These are phyloP conservation scores for Fusarium gaditjirri DNA, from an alignment of 2,329 filamentous ascomycete species.

Conservation along the genomic window DNA sequence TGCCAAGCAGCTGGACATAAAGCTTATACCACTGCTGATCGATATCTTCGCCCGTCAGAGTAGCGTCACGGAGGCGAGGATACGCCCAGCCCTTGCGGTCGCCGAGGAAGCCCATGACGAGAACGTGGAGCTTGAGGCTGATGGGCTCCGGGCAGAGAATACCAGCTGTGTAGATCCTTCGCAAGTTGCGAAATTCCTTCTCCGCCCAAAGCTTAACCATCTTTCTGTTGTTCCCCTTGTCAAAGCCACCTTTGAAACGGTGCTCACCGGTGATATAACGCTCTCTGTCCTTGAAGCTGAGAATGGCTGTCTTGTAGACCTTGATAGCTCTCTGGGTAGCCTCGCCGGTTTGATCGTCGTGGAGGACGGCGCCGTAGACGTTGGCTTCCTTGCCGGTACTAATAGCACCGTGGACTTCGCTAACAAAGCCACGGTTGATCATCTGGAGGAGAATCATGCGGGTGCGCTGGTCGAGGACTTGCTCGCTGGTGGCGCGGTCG, in stretches of 20 bases:
- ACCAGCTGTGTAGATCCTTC: conserved; percentile 82
- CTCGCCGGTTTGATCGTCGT: conserved; percentile 63
- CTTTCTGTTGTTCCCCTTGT: conserved; percentile 92
- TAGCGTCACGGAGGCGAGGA: conserved; percentile 88
- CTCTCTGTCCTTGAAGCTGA: conserved; percentile 98
- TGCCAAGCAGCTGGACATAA: conserved; percentile 84
- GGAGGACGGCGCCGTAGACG: conserved; percentile 88
- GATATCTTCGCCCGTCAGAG: conserved; percentile 73
- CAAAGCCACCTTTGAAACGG: conserved; percentile 88
- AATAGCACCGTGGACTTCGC: conserved; percentile 92
- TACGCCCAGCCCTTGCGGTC: conserved; percentile 88
- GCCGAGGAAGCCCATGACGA: conserved; percentile 94
- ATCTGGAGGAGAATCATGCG: conserved; percentile 96
- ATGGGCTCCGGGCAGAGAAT: conserved; percentile 93
- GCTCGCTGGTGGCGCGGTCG: conserved; percentile 92
- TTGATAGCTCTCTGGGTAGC: conserved; percentile 88
- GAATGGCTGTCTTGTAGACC: conserved; percentile 97
- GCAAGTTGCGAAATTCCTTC: conserved; percentile 96
- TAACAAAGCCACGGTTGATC: conserved; percentile 90
- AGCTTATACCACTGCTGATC: conserved; percentile 79
- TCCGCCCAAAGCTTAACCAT: conserved; percentile 99
- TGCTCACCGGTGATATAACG: conserved; percentile 96
- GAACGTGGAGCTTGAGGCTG: conserved; percentile 89
- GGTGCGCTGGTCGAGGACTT: conserved; percentile 92
- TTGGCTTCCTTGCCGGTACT: conserved; percentile 99